Percentiles rank a stretch among this genome's conserved stretches.
Conservation (phyloP, 441 rosid species). For the Sinapis alba region DNA sequence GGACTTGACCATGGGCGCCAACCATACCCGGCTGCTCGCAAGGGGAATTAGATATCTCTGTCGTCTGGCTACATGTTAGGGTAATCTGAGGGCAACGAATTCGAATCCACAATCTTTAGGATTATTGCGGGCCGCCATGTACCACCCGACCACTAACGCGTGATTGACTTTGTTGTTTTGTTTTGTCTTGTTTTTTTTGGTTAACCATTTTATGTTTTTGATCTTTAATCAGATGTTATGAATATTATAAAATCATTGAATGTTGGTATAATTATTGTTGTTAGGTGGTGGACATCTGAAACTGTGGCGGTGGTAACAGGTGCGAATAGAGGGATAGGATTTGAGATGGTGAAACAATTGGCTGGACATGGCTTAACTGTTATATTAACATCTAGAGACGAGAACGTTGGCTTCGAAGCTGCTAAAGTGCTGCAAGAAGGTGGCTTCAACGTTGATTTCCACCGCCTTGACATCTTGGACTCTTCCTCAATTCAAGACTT, state of each 20-base stretch:
- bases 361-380: conserved; percentile 86
- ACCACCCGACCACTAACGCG: too few relatives aligned
- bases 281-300: conserved; percentile 93
- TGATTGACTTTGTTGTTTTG: neutral
- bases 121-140: too few relatives aligned
- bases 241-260: too few relatives aligned
- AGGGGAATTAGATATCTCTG: too few relatives aligned
- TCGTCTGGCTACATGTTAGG: too few relatives aligned
- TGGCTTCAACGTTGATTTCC: conserved; percentile 72
- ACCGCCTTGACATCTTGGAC: conserved; percentile 75
- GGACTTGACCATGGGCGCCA: too few relatives aligned
- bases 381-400: conserved; percentile 75
- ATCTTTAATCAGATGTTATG: neutral
- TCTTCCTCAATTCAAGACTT: conserved; percentile 60
- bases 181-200: neutral
- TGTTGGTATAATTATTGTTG: too few relatives aligned
- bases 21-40: too few relatives aligned
- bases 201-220: neutral
- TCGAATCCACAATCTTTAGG: too few relatives aligned
- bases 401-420: conserved; percentile 77
- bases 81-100: too few relatives aligned
- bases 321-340: conserved; percentile 89
- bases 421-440: conserved; percentile 78
- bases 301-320: conserved; percentile 94
- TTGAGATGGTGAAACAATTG: conserved; percentile 87